Base-by-base conservation (phyloP, 805 yeast species). In the Kuraishia piskuri region DNA sequence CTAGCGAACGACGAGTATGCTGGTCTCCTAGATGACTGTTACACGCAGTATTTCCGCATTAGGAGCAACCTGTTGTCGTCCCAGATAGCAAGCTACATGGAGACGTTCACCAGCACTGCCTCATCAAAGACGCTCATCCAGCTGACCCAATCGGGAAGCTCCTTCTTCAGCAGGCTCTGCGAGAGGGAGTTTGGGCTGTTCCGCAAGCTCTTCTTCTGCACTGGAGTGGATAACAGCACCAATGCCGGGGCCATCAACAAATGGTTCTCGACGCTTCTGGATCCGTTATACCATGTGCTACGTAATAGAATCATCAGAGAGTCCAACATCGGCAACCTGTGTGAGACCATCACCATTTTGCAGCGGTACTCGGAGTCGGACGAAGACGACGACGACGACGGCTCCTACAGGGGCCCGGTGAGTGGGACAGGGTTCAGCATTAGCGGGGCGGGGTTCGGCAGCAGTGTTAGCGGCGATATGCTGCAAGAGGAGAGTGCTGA, bases 261-360 rank as follows among this genome's bases (percentile, higher is more conserved):
- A 6, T 89, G 88, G 83, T 78, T 87, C 55, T 79, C 77, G 49
- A 75, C 74, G 22, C 60, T 90, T 2, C 73, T 88, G 31, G 96
- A 90, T 40, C 94, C 96, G 0, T 68, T 91, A 23, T 87, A 90
- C 61, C 92, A 88, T 57, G 67, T 75, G 2, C 65, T 89, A 37
- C 75, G 97, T 57, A 78, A 82, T 54, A 74, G 77, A 50, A 79
- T 90, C 1, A 72, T 90, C 46, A 78, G 85, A 54, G 97, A 91
- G 64, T 72, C 77, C 14, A 83, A 82, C 57, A 83, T 92, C 24
- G 73, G 76, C 22, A 74, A 74, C 10, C 69, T 94, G 22, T 88
- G 96, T 68, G 95, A 90, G 61, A 70, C 90, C 47, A 81, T 90
- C 2, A 77, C 87, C 0, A 67, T 89, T 36, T 69, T 90, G 25